Percentiles rank a stretch among this genome's conserved stretches.
Conservation (phyloP, 1,139 yeast species). For the Blastobotrys indianensis region DNA sequence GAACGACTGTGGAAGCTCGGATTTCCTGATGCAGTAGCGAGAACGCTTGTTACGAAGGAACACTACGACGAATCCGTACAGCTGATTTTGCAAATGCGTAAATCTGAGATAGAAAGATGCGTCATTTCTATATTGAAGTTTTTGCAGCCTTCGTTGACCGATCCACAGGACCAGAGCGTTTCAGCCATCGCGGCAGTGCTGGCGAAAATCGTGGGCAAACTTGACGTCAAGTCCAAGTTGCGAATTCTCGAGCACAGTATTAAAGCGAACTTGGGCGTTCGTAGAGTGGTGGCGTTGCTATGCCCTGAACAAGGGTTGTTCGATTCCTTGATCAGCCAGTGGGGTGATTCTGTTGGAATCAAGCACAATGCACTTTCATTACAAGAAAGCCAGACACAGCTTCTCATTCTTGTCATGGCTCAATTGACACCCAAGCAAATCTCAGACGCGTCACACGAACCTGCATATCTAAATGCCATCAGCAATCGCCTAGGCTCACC, state of each 20-base stretch:
- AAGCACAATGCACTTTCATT: conserved; percentile 20
- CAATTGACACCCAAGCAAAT: conserved; percentile 26
- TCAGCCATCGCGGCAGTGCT: conserved; percentile 12
- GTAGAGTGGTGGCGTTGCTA: conserved; percentile 13
- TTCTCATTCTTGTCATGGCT: conserved; percentile 23
- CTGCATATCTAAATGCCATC: conserved; percentile 39
- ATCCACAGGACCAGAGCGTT: conserved; percentile 3
- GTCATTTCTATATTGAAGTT: too few species aligned
- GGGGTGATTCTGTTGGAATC: conserved; percentile 24
- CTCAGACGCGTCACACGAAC: conserved; percentile 27
- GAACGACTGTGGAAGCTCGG: conserved; percentile 17
- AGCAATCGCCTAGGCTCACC: conserved; percentile 43
- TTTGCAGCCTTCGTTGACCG: too few species aligned
- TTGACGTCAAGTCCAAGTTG: background rate
- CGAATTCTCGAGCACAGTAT: background rate
- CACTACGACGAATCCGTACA: background rate
- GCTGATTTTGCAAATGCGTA: too few species aligned
- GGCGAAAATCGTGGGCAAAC: background rate
- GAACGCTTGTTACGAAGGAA: conserved; percentile 3
- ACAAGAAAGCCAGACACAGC: conserved; percentile 27
- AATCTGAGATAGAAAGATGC: too few species aligned
- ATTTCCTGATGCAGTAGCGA: conserved; percentile 12
- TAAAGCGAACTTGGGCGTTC: conserved; percentile 10
- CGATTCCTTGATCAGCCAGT: conserved; percentile 16
- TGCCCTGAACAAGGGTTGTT: conserved; percentile 13